phyloP scores from a whole-genome alignment of 2,329 filamentous ascomycete species.

The Diaporthe sp. region DNA sequence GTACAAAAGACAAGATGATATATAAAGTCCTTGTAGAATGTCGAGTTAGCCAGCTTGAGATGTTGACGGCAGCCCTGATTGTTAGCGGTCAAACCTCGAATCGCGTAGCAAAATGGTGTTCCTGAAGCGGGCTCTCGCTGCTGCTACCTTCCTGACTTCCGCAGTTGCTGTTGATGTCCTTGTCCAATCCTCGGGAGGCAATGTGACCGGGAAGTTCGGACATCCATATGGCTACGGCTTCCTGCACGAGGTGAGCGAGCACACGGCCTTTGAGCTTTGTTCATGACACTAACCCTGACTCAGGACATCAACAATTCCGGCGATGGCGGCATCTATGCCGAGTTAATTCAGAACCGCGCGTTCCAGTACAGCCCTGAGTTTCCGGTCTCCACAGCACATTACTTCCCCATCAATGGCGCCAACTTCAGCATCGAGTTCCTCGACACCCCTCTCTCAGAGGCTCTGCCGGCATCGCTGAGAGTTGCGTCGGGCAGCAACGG shows the following conservation, averaged over 20 bases:
- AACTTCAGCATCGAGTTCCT: constrained; percentile 62
- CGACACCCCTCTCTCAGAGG: constrained; percentile 63
- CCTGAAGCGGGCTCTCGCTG: constrained; percentile 21
- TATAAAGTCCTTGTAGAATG: constrained; percentile 9
- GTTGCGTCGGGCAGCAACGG: constrained; percentile 51
- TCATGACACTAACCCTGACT: background rate
- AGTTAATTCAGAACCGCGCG: constrained; percentile 78
- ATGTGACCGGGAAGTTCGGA: constrained; percentile 51
- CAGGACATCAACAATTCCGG: constrained; percentile 77
- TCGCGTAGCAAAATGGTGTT: constrained; percentile 27
- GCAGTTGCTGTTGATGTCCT: constrained; percentile 35
- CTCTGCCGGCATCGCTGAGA: constrained; percentile 65
- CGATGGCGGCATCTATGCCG: constrained; percentile 80
- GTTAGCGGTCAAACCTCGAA: constrained; percentile 8
- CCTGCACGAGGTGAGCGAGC: constrained; percentile 54
- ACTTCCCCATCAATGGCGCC: constrained; percentile 59
- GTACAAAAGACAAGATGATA: background rate
- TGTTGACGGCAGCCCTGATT: constrained; percentile 4
- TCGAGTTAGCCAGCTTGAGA: background rate
- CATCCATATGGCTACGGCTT: constrained; percentile 54
- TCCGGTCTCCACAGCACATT: constrained; percentile 59
- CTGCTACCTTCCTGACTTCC: constrained; percentile 12
- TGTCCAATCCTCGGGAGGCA: constrained; percentile 49
- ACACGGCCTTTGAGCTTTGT: background rate
- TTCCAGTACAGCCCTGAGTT: constrained; percentile 70